Conservation (phyloP, 495 filamentous ascomycete genomes). For the Penicillium subrubescens region DNA sequence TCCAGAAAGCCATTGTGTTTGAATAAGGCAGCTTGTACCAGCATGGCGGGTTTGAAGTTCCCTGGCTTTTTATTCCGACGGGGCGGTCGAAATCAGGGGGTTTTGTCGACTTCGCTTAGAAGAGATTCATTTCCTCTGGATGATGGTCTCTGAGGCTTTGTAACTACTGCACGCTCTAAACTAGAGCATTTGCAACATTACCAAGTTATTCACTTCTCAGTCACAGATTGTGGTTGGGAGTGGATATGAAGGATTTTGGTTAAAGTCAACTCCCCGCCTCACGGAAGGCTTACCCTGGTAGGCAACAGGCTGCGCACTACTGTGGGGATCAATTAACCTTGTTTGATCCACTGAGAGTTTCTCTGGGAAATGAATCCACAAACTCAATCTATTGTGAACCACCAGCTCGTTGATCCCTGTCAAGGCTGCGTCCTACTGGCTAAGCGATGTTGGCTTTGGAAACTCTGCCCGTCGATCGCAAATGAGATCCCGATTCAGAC, state of each 20-base stretch:
- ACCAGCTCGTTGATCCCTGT: not conserved
- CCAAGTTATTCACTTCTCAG: not conserved
- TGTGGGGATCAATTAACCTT: not conserved
- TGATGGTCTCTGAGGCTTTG: not conserved
- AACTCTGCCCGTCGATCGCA: not conserved
- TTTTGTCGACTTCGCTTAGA: not conserved
- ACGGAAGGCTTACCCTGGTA: not conserved
- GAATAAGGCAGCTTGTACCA: not conserved
- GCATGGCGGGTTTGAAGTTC: not conserved
- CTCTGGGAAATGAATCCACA: not conserved
- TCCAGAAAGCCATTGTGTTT: conserved; percentile 1
- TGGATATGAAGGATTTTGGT: not conserved
- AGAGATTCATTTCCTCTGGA: not conserved
- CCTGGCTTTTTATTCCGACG: not conserved
- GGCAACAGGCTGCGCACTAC: not conserved
- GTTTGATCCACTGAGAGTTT: not conserved
- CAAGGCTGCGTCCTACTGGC: not conserved
- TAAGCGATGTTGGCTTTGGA: not conserved
- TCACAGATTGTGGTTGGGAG: not conserved
- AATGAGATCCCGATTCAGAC: not conserved
- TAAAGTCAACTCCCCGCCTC: not conserved
- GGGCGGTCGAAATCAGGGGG: not conserved
- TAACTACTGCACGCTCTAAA: not conserved
- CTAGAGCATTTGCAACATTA: not conserved
- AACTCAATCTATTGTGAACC: not conserved